Evolutionary conservation across 2,329 filamentous ascomycete genomes (phyloP).

Genomic region (Graphilbum ipis-grandicollis): DNA sequence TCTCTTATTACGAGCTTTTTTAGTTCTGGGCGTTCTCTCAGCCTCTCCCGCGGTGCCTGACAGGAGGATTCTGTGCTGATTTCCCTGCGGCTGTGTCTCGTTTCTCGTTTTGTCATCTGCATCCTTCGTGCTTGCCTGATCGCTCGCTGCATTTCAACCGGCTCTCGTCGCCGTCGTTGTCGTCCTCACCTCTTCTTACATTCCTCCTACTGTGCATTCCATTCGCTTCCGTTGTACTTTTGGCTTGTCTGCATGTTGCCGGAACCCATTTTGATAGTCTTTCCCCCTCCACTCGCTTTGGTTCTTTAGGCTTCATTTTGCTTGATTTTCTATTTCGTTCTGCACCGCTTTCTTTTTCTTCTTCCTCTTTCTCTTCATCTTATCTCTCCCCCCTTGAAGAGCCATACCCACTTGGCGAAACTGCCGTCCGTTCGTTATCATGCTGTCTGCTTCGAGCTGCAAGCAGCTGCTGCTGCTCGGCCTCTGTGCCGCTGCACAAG

Average conservation of each 20-base stretch:
- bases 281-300: not conserved
- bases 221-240: not conserved
- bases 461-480: slow-evolving; percentile 2
- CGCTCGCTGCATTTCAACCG: too few relatives aligned
- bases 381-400: not conserved
- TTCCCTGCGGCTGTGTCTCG: too few relatives aligned
- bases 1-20: too few relatives aligned
- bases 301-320: too few relatives aligned
- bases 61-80: too few relatives aligned
- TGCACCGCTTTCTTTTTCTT: not conserved
- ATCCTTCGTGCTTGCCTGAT: too few relatives aligned
- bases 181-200: too few relatives aligned
- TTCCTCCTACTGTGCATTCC: not conserved
- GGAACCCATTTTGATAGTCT: too few relatives aligned
- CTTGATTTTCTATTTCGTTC: not conserved
- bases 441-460: not conserved
- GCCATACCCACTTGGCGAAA: not conserved
- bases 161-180: too few relatives aligned
- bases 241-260: not conserved
- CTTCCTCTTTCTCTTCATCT: not conserved
- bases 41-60: too few relatives aligned
- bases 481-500: slow-evolving; percentile 4
- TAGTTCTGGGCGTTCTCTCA: too few relatives aligned
- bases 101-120: too few relatives aligned
- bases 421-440: not conserved